Base-by-base conservation (phyloP, 2,329 filamentous ascomycete species). In the Graphilbum ipis-grandicollis region DNA sequence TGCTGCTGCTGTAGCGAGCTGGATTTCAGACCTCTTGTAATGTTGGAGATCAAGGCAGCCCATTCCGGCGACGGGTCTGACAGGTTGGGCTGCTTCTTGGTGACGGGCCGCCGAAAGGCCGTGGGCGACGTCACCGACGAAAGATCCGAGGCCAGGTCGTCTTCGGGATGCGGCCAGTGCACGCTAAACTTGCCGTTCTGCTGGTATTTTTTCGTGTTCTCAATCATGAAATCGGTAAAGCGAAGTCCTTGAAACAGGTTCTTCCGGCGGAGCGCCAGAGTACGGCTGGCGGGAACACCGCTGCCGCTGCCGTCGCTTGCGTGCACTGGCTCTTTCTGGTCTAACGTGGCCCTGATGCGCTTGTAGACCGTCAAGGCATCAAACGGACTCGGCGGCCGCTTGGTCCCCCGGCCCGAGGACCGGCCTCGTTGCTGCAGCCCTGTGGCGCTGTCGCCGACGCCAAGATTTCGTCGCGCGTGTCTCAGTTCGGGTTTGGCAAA, bases 401-500 rank as follows among this genome's bases (percentile, higher is more conserved):
- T 75, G 14, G 56, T 46, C 23, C 52, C 40, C 10, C 42, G 34
- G 2, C 35, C 30, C 8, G 46, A 9, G 15, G 17, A 18, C 21
- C 14, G 30, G 18, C 8, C 31, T 8, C 34, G 34, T 4, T 21
- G 17, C 5, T 23, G 7, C 32, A 33, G n/a, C 23, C 9, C 9
- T 28, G 5, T n/a, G 26, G 5, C 10, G 26, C 12, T 4, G 26
- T n/a, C 14, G 26, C 6, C 26, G 26, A n/a, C n/a, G n/a, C n/a
- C n/a, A n/a, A n/a, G n/a, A n/a, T 59, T 64, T 48, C 68, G 73
- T 42, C 69, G 59, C 2, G 69, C 68, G 52, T 74, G 68, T 41
- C 63, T 65, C 26, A 74, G 50, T 43, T 74, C 68, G 2, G 70
- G 70, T 42, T 73, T 74, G n/a, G 67, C 58, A 45, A 75, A 75